A percentile compares a stretch with the other conserved stretches of the same genome.
phyloP scores from a whole-genome alignment of 345 rosid species.

The Raphanus sativus region DNA sequence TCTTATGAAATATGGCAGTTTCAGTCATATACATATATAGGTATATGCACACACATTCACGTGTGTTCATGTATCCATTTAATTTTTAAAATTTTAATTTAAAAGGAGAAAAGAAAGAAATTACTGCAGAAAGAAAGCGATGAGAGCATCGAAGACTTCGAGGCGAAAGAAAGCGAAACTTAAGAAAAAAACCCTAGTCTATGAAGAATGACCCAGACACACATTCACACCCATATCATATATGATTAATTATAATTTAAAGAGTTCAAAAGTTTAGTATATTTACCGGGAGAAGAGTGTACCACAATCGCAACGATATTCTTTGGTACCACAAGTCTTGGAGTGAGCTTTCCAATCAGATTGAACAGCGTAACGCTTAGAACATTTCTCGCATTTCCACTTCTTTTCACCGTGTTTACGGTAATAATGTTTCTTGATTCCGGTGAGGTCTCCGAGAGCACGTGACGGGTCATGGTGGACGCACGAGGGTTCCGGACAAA shows the following conservation, averaged over 20 bases:
- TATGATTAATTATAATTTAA: slow-evolving; percentile 8
- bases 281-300: slow-evolving; percentile 76
- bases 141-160: slow-evolving; percentile 43
- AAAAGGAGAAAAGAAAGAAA: neutral
- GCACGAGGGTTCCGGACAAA: slow-evolving; percentile 85
- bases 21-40: slow-evolving; percentile 38
- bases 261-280: neutral
- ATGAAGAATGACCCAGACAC: slow-evolving; percentile 38
- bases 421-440: slow-evolving; percentile 76
- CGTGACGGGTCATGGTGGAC: slow-evolving; percentile 85
- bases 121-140: slow-evolving; percentile 40
- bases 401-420: slow-evolving; percentile 83
- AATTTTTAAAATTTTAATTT: neutral
- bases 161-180: slow-evolving; percentile 42
- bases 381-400: slow-evolving; percentile 87
- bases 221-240: slow-evolving; percentile 22
- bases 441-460: slow-evolving; percentile 84
- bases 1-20: slow-evolving; percentile 43
- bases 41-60: slow-evolving; percentile 36
- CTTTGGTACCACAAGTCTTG: slow-evolving; percentile 81
- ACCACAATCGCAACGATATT: slow-evolving; percentile 79
- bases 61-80: slow-evolving; percentile 33
- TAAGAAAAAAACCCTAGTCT: slow-evolving; percentile 41
- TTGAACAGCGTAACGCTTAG: slow-evolving; percentile 74
- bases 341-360: slow-evolving; percentile 92